Evolutionary conservation across 371 early-diverging fungal species (phyloP).

Genomic region (Mortierella sp.): DNA sequence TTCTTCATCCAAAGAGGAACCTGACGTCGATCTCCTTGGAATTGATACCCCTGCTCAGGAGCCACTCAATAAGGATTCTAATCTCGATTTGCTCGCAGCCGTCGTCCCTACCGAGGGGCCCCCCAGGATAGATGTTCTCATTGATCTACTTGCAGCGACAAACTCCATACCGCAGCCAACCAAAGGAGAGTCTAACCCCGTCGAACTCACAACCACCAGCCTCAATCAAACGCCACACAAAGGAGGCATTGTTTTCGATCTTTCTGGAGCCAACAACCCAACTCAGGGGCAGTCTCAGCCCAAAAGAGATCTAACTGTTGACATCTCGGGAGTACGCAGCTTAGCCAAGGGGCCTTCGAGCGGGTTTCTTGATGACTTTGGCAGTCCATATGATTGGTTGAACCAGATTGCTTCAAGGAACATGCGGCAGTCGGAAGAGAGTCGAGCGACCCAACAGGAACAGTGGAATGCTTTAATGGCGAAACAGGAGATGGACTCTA

Average conservation of each 20-base stretch:
- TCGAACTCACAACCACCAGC: too few species aligned
- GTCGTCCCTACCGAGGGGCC: background rate
- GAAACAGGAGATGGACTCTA: constrained; percentile 36
- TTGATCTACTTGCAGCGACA: background rate
- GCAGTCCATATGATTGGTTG: constrained; percentile 32
- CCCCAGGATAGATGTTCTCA: background rate
- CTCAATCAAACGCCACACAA: background rate
- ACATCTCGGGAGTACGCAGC: background rate
- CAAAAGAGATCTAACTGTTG: background rate
- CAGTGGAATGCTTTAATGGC: constrained; percentile 32
- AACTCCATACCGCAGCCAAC: background rate
- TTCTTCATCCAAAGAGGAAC: background rate
- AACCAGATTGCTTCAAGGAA: constrained; percentile 21
- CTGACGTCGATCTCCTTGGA: background rate
- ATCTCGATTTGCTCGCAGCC: background rate
- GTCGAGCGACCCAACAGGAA: background rate
- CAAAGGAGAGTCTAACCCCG: background rate
- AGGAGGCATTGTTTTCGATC: background rate
- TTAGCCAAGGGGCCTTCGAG: background rate
- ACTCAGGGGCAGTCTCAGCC: background rate
- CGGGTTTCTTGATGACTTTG: constrained; percentile 22
- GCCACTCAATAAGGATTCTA: background rate
- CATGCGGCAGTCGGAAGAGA: constrained; percentile 24
- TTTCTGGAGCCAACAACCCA: background rate
- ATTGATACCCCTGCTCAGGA: background rate